These are phyloP conservation scores for Pleurotus salmoneostramineus DNA, from an alignment of 768 basidiomycete genomes.

Conservation along the genomic window DNA sequence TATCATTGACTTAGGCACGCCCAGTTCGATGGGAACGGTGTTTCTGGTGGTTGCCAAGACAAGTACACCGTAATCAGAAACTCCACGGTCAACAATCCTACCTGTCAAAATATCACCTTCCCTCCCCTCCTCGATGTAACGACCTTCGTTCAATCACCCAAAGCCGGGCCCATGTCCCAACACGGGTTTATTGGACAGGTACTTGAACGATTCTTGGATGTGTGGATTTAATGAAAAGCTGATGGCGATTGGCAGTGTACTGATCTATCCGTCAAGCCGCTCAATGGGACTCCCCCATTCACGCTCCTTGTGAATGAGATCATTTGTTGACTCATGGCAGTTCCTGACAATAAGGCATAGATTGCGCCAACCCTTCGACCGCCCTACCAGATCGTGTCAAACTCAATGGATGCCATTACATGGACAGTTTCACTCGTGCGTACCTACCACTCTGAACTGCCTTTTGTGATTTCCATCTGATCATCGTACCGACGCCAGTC, in stretches of 20 bases:
- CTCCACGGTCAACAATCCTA: slow-evolving; percentile 26
- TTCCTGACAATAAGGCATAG: slow-evolving; percentile 23
- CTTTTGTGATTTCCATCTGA: not conserved
- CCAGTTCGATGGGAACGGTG: slow-evolving; percentile 54
- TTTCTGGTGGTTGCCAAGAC: slow-evolving; percentile 58
- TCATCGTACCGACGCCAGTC: slow-evolving; percentile 20
- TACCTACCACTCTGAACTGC: not conserved
- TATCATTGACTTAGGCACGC: not conserved
- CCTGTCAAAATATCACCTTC: slow-evolving; percentile 50
- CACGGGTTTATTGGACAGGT: slow-evolving; percentile 61
- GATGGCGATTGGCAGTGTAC: slow-evolving; percentile 39
- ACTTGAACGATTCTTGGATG: not conserved
- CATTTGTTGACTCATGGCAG: not conserved
- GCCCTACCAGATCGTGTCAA: slow-evolving; percentile 51
- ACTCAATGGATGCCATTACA: slow-evolving; percentile 38
- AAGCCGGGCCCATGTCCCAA: slow-evolving; percentile 48
- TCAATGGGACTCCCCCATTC: slow-evolving; percentile 58
- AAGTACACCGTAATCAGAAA: slow-evolving; percentile 47
- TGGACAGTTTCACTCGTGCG: slow-evolving; percentile 48
- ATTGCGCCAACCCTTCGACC: slow-evolving; percentile 59
- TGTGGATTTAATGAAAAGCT: not conserved
- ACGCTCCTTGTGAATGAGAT: slow-evolving; percentile 45
- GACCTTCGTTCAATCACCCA: slow-evolving; percentile 38
- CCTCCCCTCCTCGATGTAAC: slow-evolving; percentile 29
- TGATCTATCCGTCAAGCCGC: slow-evolving; percentile 48